Evolutionary conservation across 1,284 basidiomycete species (phyloP), one percentile per base, ranked within the genome.

Genomic region (Ceratobasidium sp.): DNA sequence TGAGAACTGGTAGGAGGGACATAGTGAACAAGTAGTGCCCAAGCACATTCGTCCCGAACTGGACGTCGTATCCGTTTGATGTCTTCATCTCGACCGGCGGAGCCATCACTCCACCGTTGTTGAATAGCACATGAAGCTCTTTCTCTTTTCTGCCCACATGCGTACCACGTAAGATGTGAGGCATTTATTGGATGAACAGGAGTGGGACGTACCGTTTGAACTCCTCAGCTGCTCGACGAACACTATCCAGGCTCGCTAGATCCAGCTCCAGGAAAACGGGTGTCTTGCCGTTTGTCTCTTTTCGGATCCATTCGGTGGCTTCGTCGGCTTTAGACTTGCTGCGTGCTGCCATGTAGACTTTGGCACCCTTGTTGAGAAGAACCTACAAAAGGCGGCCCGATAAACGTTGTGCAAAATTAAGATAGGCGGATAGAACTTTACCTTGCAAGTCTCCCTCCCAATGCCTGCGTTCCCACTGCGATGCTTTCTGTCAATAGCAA

Each of bases 321-420:
- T 77, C 79, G 35, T 82, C 75, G 0, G 85, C 88, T 69, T 85
- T 87, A 35, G 79, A 76, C 70, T 80, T 76, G 75, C 81, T 85
- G 21, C 91, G 83, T 23, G 84, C 83, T 1, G 87, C 88, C 76
- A 91, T 82, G 78, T 90, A 91, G 0, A 92, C 90, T 74, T 84
- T 89, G 7, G 89, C 89, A 46, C 88, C 86, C 70, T 85, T 84
- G 6, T 78, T 74, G 52, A 91, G 83, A 14, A 89, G 81, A 7
- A 82, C 84, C 83, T 85, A 64, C 4, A 79, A 80, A 26, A 16
- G 18, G 9, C n/a, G 16, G 6, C 47, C 4, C 6, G 47, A 49
- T 14, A 18, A 1, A n/a, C 2, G n/a, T n/a, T 11, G 5, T 11
- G n/a, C 28, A 28, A 4, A 16, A 1, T 18, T 5, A 23, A 4